Base-by-base conservation (phyloP, 116 monocot species). In the Phalaenopsis hybrid region DNA sequence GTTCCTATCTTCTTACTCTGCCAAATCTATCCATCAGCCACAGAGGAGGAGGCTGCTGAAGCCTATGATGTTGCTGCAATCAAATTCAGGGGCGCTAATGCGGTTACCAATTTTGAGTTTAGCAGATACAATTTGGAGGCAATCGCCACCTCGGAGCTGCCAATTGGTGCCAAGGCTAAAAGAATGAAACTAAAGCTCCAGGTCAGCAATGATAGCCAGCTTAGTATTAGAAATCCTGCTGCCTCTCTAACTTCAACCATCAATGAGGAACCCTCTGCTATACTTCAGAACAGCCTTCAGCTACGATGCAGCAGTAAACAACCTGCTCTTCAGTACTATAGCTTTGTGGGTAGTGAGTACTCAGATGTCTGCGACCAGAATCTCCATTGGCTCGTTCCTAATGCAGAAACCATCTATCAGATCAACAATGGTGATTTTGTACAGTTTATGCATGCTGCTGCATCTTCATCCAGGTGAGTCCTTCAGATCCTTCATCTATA, bases 21-120 rank as follows among this genome's bases (percentile, higher is more conserved):
- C 16, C 3, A 55, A 55, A 55, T 55, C 55, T 55, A 31, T 51
- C 52, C 31, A 15, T 25, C 85, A 96, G 96, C 89, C 6, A 89
- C 94, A 1, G 91, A 96, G 80, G 92, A 89, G 84, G 96, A 96
- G 81, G 96, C 96, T 13, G 96, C 96, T 7, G 96, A 96, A 82
- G 94, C 96, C 0, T 96, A 96, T 69, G 96, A 96, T 78, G 81
- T 96, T 6, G 96, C 96, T 13, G 96, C 94, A 8, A 94, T 96
- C 83, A 96, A 96, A 81, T 96, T 96, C 85, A 85, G 94, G 25
- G 96, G 96, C 3, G 76, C 69, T 16, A 94, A 89, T 75, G 94
- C 96, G 0, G 91, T 96, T 2, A 96, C 96, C 18, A 96, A 96
- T 85, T 96, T 96, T 31, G 90, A 89, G 57, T 85, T 91, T 8